Conservation (phyloP, 192 early-diverging fungal species). For the Mortierella hygrophila region DNA sequence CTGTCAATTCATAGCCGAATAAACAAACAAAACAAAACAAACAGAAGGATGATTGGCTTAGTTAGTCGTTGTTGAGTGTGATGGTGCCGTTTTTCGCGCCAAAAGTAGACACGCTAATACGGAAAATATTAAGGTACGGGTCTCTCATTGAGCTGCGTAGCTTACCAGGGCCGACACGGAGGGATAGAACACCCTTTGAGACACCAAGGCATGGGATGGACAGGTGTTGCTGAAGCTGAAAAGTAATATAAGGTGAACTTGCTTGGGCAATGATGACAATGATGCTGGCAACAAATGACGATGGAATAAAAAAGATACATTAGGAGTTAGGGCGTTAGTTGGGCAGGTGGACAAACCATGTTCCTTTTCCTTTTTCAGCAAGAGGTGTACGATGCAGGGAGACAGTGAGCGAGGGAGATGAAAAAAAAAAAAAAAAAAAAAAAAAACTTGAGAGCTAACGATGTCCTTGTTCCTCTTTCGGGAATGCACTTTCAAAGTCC, state of each 20-base stretch:
- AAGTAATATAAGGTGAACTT: not conserved
- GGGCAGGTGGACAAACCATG: slow-evolving; percentile 55
- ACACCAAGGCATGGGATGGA: not conserved
- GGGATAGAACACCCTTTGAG: not conserved
- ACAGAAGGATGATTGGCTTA: too few species aligned
- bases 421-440: not conserved
- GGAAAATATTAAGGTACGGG: slow-evolving; percentile 7
- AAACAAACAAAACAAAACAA: too few species aligned
- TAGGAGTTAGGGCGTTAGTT: too few species aligned
- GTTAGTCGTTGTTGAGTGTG: too few species aligned
- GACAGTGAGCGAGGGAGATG: not conserved
- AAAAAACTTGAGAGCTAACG: not conserved
- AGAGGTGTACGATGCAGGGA: not conserved
- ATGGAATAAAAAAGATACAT: not conserved
- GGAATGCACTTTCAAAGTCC: slow-evolving; percentile 4
- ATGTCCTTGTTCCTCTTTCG: not conserved
- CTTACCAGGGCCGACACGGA: not conserved
- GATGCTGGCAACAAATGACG: not conserved
- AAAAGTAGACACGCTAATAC: not conserved
- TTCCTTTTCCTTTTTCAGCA: slow-evolving; percentile 20
- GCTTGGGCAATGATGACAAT: not conserved
- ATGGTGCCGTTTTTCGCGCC: too few species aligned
- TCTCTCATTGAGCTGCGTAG: not conserved
- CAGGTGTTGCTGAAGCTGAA: not conserved
- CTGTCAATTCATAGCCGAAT: too few species aligned